Conservation (phyloP, 75 land plant genomes). For the Pinus tabuliformis region DNA sequence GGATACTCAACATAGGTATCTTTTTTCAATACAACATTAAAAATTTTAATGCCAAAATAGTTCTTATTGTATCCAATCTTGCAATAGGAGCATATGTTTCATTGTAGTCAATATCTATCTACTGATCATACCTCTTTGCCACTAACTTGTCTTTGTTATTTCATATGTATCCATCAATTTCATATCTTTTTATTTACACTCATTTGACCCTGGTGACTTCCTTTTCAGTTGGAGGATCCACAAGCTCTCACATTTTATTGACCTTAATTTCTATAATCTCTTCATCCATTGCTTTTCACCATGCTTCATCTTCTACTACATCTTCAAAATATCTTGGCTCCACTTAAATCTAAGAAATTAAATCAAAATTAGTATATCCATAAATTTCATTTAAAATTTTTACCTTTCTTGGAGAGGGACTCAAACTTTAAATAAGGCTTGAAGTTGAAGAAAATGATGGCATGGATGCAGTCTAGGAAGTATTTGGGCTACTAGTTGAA, state of each 20-base stretch:
- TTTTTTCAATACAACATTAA: not conserved
- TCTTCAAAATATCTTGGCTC: not conserved
- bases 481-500: too few relatives aligned
- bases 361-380: not conserved
- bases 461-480: not conserved
- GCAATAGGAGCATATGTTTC: not conserved
- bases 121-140: not conserved
- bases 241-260: constrained; percentile 13
- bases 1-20: not conserved
- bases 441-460: not conserved
- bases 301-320: not conserved
- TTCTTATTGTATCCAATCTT: not conserved
- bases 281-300: not conserved
- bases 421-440: not conserved
- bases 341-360: not conserved
- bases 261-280: not conserved
- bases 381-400: not conserved
- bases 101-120: not conserved
- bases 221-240: not conserved
- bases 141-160: not conserved
- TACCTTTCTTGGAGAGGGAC: not conserved
- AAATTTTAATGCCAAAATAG: not conserved
- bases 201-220: not conserved
- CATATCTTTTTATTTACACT: not conserved
- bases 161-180: not conserved